phyloP scores from a whole-genome alignment of 768 basidiomycete species.

The Tricholoma flavovirens region DNA sequence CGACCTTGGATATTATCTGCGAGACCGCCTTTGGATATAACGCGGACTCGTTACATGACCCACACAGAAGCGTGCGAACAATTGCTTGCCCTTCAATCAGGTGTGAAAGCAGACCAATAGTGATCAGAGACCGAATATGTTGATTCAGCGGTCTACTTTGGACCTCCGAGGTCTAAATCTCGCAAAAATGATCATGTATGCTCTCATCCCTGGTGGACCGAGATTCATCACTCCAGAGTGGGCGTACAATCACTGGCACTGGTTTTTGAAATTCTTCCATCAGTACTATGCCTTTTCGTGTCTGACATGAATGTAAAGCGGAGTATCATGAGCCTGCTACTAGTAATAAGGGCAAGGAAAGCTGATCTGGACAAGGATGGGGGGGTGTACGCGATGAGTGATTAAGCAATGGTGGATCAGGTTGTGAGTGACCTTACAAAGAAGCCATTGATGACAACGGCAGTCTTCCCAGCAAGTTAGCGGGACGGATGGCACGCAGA shows the following conservation, averaged over 20 bases:
- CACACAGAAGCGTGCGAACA: constrained; percentile 40
- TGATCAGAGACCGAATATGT: too few relatives aligned
- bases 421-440: constrained; percentile 14
- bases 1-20: constrained; percentile 49
- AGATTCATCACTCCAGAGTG: constrained; percentile 28
- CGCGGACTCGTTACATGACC: constrained; percentile 38
- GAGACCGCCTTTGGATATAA: constrained; percentile 44
- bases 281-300: constrained; percentile 6
- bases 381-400: constrained; percentile 36
- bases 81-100: constrained; percentile 35
- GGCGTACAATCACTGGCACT: constrained; percentile 29
- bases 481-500: too few relatives aligned
- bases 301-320: constrained; percentile 37
- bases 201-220: constrained; percentile 32
- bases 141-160: too few relatives aligned
- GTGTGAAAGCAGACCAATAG: too few relatives aligned
- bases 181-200: constrained; percentile 31
- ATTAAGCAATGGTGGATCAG: constrained; percentile 47
- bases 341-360: constrained; percentile 40
- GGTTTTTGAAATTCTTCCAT: constrained; percentile 21
- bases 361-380: constrained; percentile 28
- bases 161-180: constrained; percentile 25
- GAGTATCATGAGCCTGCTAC: constrained; percentile 47
- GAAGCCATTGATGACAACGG: too few relatives aligned
- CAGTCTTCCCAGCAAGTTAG: too few relatives aligned